These are phyloP conservation scores for Amylostereum chailletii DNA, from an alignment of 1,284 basidiomycete species.

Conservation along the genomic window DNA sequence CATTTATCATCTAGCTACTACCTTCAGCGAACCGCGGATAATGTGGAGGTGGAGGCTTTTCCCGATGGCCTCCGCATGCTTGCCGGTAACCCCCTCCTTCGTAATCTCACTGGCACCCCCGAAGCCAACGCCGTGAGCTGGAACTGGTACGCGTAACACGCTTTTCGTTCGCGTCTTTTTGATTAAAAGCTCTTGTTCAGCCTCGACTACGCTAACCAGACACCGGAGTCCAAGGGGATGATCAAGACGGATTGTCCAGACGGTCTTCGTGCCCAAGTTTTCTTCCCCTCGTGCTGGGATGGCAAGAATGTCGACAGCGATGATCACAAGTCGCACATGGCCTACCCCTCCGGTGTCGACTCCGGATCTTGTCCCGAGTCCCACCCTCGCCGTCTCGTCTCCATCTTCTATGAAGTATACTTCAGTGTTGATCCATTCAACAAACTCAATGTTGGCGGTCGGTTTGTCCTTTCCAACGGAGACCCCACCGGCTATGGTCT, in stretches of 20 bases:
- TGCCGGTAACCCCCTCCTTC: conserved; percentile 26
- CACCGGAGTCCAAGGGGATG: conserved; percentile 21
- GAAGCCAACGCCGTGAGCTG: conserved; percentile 33
- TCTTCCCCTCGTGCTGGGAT: conserved; percentile 39
- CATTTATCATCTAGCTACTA: conserved; percentile 19
- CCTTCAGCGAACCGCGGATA: conserved; percentile 14
- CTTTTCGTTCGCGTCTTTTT: no score
- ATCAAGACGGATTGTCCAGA: conserved; percentile 25
- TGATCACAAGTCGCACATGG: conserved; percentile 47
- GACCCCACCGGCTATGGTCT: conserved; percentile 41
- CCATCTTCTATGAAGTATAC: conserved; percentile 23
- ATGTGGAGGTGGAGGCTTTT: conserved; percentile 18
- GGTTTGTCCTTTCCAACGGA: conserved; percentile 23
- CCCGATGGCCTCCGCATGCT: conserved; percentile 29
- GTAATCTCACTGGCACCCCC: conserved; percentile 25
- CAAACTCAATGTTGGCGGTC: conserved; percentile 15
- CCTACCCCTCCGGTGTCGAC: conserved; percentile 33
- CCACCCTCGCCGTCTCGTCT: conserved; percentile 22
- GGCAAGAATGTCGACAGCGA: conserved; percentile 33
- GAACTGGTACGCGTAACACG: conserved; percentile 21
- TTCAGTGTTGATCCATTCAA: conserved; percentile 16
- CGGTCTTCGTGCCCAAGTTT: conserved; percentile 34
- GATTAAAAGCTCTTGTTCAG: neutral
- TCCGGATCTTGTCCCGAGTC: conserved; percentile 21
- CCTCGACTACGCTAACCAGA: conserved; percentile 16